These are phyloP conservation scores for Eimeria sp. DNA, from an alignment of 169 alveolate genomes.

Conservation along the genomic window DNA sequence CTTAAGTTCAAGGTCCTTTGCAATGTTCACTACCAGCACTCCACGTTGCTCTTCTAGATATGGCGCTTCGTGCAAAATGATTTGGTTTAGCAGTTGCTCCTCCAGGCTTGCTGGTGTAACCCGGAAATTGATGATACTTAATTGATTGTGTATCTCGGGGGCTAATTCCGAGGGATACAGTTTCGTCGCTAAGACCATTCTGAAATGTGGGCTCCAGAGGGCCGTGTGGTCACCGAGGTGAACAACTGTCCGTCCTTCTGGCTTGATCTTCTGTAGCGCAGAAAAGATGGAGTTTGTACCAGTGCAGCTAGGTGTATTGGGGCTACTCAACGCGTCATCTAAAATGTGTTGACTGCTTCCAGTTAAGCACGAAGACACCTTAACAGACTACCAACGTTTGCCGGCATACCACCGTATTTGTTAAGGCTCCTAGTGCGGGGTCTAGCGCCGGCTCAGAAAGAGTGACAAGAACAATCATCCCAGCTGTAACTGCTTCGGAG, in stretches of 20 bases:
- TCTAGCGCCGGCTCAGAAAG: conserved; percentile 45
- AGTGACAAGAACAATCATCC: conserved; percentile 65
- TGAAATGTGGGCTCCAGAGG: conserved; percentile 58
- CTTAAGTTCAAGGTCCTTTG: conserved; percentile 92
- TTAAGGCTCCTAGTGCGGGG: conserved; percentile 51
- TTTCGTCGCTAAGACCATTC: conserved; percentile 65
- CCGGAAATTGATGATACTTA: conserved; percentile 96
- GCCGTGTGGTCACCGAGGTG: conserved; percentile 49
- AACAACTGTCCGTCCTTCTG: conserved; percentile 46
- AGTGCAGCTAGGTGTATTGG: background rate
- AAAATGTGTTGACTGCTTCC: background rate
- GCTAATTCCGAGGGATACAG: conserved; percentile 1
- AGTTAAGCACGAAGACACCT: background rate
- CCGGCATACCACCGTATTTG: conserved; percentile 35
- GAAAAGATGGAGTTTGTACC: conserved; percentile 5
- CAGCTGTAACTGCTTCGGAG: conserved; percentile 63
- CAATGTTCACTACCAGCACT: conserved; percentile 92
- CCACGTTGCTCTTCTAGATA: conserved; percentile 94
- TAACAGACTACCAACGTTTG: background rate
- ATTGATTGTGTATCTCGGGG: conserved; percentile 88
- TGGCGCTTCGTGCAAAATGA: conserved; percentile 95
- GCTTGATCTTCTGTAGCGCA: conserved; percentile 27
- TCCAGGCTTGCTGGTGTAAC: conserved; percentile 97
- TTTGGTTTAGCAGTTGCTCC: conserved; percentile 96
- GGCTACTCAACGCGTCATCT: background rate